phyloP scores from a whole-genome alignment of 371 early-diverging fungal species.

The Batkoa obscura region DNA sequence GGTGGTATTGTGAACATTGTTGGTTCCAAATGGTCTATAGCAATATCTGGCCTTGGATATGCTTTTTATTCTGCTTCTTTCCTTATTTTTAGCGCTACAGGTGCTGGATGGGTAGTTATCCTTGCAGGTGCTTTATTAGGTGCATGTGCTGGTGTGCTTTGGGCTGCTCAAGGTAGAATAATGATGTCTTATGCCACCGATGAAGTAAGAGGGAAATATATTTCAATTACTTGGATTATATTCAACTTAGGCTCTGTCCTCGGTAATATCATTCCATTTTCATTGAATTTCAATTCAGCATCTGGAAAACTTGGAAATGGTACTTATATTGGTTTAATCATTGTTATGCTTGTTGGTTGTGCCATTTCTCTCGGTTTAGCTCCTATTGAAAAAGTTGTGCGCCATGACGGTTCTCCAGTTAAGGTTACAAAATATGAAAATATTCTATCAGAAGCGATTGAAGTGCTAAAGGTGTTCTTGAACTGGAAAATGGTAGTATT shows the following conservation, averaged over 20 bases:
- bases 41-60: constrained; percentile 29
- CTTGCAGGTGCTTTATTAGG: constrained; percentile 39
- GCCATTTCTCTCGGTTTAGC: constrained; percentile 25
- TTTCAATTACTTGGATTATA: constrained; percentile 57
- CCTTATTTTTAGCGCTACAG: constrained; percentile 24
- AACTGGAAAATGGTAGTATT: constrained; percentile 41
- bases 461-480: constrained; percentile 33
- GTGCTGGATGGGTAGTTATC: constrained; percentile 22
- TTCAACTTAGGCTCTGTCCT: constrained; percentile 61
- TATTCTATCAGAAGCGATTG: constrained; percentile 30
- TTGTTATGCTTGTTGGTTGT: constrained; percentile 38
- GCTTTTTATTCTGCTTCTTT: constrained; percentile 30
- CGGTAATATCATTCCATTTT: constrained; percentile 47
- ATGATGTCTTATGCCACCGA: constrained; percentile 50
- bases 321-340: constrained; percentile 44
- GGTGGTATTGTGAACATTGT: constrained; percentile 35
- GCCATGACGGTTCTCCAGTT: constrained; percentile 38
- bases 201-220: constrained; percentile 46
- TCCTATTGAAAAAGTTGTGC: constrained; percentile 32
- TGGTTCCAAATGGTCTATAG: constrained; percentile 26
- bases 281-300: constrained; percentile 21
- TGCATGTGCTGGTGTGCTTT: constrained; percentile 32
- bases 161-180: constrained; percentile 46
- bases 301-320: constrained; percentile 24
- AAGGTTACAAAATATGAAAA: constrained; percentile 22